These are phyloP conservation scores for Castanea sativa DNA, from an alignment of 306 rosid species.

Conservation along the genomic window DNA sequence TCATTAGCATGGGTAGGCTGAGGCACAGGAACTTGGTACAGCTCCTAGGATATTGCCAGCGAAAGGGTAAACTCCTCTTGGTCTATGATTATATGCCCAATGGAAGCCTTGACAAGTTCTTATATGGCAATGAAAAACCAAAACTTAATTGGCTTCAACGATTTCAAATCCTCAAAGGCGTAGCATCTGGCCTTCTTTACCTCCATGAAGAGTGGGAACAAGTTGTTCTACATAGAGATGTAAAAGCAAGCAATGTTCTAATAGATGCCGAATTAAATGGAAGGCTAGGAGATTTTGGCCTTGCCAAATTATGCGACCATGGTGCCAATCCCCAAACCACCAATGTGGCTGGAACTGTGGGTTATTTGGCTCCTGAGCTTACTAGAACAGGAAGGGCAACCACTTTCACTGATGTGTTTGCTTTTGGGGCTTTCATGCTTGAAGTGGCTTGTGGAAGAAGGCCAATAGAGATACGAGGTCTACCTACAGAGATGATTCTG, in stretches of 20 bases:
- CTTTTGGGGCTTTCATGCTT: conserved; percentile 60
- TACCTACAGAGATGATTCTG: no score
- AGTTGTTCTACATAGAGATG: conserved; percentile 69
- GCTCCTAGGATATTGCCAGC: conserved; percentile 57
- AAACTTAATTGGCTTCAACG: conserved; percentile 12
- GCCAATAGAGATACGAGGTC: no score
- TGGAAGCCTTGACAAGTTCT: conserved; percentile 65
- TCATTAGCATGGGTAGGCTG: conserved; percentile 61
- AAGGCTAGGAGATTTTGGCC: conserved; percentile 72
- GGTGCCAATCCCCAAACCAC: conserved; percentile 60
- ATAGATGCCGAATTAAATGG: conserved; percentile 56
- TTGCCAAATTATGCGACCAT: conserved; percentile 56
- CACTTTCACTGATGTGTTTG: conserved; percentile 50
- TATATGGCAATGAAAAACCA: conserved; percentile 29
- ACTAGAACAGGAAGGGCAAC: conserved; percentile 60
- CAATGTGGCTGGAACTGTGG: conserved; percentile 64
- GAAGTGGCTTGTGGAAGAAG: conserved; percentile 63
- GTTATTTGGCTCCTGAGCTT: conserved; percentile 68
- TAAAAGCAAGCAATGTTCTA: conserved; percentile 71
- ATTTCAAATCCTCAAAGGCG: conserved; percentile 44
- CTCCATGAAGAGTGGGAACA: conserved; percentile 72
- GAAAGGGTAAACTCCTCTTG: conserved; percentile 53
- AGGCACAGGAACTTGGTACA: conserved; percentile 64
- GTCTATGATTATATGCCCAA: conserved; percentile 72
- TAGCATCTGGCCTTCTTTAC: conserved; percentile 55